Percentiles rank a stretch among this genome's conserved stretches.
Conservation (phyloP, 2,329 filamentous ascomycete species). For the Trichoderma aggressivum region DNA sequence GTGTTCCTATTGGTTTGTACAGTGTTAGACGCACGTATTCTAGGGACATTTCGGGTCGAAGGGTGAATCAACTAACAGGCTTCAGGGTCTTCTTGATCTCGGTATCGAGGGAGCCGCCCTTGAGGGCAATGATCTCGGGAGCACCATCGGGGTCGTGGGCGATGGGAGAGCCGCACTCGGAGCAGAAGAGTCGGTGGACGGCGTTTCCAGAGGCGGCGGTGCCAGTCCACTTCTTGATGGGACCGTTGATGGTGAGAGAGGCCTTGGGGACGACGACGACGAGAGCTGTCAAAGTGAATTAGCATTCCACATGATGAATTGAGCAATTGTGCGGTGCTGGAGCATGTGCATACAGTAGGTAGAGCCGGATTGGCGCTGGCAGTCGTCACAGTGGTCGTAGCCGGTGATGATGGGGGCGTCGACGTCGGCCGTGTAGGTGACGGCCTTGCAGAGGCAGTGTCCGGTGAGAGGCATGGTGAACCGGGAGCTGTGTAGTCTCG, state of each 20-base stretch:
- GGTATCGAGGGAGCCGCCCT: slow-evolving; percentile 60
- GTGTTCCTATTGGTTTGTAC: slow-evolving; percentile 49
- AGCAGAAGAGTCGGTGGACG: slow-evolving; percentile 68
- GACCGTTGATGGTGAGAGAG: slow-evolving; percentile 60
- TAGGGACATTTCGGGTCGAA: not conserved
- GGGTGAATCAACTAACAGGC: slow-evolving; percentile 46
- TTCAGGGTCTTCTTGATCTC: slow-evolving; percentile 67
- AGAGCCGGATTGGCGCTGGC: slow-evolving; percentile 66
- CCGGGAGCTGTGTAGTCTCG: not conserved
- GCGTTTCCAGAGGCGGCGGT: slow-evolving; percentile 58
- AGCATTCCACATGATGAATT: not conserved
- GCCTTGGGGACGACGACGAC: slow-evolving; percentile 65
- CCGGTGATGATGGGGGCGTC: slow-evolving; percentile 53
- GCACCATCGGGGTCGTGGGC: slow-evolving; percentile 68
- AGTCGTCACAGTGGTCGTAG: slow-evolving; percentile 72
- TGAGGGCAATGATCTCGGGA: slow-evolving; percentile 66
- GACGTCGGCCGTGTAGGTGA: slow-evolving; percentile 62
- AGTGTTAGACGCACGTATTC: slow-evolving; percentile 11
- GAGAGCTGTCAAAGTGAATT: slow-evolving; percentile 47
- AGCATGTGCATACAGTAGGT: slow-evolving; percentile 56
- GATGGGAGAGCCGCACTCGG: slow-evolving; percentile 66
- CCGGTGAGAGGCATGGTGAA: slow-evolving; percentile 63
- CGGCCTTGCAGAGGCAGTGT: slow-evolving; percentile 68
- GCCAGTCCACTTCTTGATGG: slow-evolving; percentile 62
- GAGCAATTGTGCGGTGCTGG: not conserved